Percentiles rank a stretch among this genome's conserved stretches.
These are phyloP conservation scores for Sabuloglossum arenarium DNA, from an alignment of 495 filamentous ascomycete genomes.

Conservation along the genomic window DNA sequence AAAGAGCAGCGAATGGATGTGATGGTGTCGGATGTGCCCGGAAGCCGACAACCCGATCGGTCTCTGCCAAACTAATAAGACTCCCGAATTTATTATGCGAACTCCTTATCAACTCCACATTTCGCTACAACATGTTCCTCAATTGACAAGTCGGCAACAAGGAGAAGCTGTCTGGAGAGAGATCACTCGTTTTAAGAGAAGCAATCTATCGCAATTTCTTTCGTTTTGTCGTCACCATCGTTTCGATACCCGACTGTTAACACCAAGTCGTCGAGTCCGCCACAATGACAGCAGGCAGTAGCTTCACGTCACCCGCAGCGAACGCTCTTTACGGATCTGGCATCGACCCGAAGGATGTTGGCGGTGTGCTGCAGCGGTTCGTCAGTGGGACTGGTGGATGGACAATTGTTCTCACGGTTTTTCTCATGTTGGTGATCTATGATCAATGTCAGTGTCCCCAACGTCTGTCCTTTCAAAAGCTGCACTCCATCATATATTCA, in stretches of 20 bases:
- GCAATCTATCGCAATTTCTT: too few relatives aligned
- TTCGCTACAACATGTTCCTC: too few relatives aligned
- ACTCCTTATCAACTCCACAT: too few relatives aligned
- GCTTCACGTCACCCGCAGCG: constrained; percentile 57
- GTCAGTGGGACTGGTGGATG: constrained; percentile 37
- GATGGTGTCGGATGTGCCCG: neutral
- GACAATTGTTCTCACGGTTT: constrained; percentile 40
- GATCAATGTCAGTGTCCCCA: constrained; percentile 68
- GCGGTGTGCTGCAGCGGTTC: constrained; percentile 14
- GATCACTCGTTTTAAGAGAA: too few relatives aligned
- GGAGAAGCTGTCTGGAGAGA: too few relatives aligned
- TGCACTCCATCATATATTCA: neutral
- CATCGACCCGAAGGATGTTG: constrained; percentile 13
- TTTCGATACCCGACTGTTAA: too few relatives aligned
- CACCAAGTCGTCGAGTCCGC: neutral
- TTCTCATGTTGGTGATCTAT: constrained; percentile 54
- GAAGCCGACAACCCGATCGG: neutral
- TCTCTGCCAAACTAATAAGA: too few relatives aligned
- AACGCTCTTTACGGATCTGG: constrained; percentile 34
- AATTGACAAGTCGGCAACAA: too few relatives aligned
- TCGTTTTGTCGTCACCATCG: too few relatives aligned
- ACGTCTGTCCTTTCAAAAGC: neutral
- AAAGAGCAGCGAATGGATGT: too few relatives aligned
- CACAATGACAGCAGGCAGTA: constrained; percentile 35
- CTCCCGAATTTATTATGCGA: too few relatives aligned